Evolutionary conservation across 768 basidiomycete genomes (phyloP).

Genomic region (Dentipellis sp.): DNA sequence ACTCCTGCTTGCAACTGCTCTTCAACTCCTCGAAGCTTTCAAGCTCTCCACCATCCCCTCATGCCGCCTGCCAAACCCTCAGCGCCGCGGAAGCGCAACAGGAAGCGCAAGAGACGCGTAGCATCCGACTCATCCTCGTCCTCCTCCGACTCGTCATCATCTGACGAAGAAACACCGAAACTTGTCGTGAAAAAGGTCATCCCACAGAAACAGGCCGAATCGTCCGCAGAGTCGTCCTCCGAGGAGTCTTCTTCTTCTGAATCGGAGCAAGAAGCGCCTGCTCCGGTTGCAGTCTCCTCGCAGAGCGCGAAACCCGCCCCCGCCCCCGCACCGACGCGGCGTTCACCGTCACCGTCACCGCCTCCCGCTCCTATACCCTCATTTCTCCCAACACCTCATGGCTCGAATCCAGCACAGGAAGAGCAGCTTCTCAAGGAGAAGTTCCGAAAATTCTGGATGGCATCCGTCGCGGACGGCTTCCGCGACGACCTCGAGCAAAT

Average conservation of each 20-base stretch:
- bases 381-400: constrained; percentile 34
- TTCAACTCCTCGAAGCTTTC: neutral
- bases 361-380: constrained; percentile 37
- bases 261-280: constrained; percentile 5
- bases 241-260: constrained; percentile 13
- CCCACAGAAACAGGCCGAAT: constrained; percentile 1
- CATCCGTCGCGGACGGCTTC: constrained; percentile 73
- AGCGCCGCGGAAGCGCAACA: constrained; percentile 20
- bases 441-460: constrained; percentile 86
- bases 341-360: constrained; percentile 25
- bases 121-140: constrained; percentile 21
- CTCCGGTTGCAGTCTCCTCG: neutral
- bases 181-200: neutral
- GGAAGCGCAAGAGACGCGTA: constrained; percentile 26
- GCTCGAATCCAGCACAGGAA: constrained; percentile 25
- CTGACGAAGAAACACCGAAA: constrained; percentile 1
- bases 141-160: constrained; percentile 16
- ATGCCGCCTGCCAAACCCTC: constrained; percentile 16
- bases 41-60: neutral
- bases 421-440: constrained; percentile 53
- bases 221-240: constrained; percentile 10
- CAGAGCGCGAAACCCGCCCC: neutral
- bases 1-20: neutral
- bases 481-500: constrained; percentile 78
- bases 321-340: constrained; percentile 7